Conservation (phyloP, 2,329 filamentous ascomycete genomes). For the Sporothrix brunneoviolacea region DNA sequence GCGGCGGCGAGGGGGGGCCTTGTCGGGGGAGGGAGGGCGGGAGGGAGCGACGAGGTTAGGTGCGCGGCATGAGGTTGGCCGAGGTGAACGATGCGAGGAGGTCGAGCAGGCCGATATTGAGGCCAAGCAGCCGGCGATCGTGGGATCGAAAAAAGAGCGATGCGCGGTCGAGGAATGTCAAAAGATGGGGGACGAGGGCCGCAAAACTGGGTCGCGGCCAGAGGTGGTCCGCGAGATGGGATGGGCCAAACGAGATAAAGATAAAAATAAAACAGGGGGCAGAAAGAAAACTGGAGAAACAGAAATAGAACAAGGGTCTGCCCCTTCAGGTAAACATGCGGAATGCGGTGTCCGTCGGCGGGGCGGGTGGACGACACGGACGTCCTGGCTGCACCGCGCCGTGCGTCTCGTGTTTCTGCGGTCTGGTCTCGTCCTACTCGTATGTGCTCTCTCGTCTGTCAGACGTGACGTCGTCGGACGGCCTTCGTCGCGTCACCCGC, state of each 20-base stretch:
- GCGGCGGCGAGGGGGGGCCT: conserved; percentile 35
- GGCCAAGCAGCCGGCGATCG: not conserved
- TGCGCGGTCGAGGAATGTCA: not conserved
- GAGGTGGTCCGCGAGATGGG: too few species aligned
- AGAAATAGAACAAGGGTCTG: conserved; percentile 5
- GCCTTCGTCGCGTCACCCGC: conserved; percentile 2
- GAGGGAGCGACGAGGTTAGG: not conserved
- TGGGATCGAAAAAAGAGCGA: not conserved
- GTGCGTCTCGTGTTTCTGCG: too few species aligned
- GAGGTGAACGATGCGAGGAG: not conserved
- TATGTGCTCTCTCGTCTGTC: not conserved
- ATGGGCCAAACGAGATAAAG: conserved; percentile 1
- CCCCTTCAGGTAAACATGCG: conserved; percentile 5
- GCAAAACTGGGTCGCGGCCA: conserved; percentile 8
- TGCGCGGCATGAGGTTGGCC: conserved; percentile 1
- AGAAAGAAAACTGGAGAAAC: not conserved
- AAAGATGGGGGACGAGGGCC: conserved; percentile 4
- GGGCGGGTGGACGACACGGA: not conserved
- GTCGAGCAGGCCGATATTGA: not conserved
- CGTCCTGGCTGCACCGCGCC: too few species aligned
- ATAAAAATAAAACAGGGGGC: conserved; percentile 7
- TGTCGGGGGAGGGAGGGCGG: conserved; percentile 19
- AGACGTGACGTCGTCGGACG: not conserved
- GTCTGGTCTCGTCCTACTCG: not conserved
- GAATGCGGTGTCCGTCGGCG: not conserved